Conservation (phyloP, 768 basidiomycete species). For the Hygrophorus russula region DNA sequence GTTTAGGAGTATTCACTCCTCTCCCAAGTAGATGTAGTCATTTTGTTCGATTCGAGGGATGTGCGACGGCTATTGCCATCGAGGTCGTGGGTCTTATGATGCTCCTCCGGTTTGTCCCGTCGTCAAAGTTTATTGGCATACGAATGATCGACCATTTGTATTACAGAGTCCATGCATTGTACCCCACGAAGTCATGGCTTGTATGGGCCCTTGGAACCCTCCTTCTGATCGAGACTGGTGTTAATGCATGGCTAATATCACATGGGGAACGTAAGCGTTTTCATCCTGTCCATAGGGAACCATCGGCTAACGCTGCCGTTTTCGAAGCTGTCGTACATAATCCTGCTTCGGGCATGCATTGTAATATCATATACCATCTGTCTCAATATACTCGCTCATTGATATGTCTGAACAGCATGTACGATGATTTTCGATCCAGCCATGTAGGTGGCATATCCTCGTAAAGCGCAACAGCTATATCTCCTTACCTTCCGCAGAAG, state of each 20-base stretch:
- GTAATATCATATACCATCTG: slow-evolving; percentile 10
- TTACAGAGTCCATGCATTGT: slow-evolving; percentile 23
- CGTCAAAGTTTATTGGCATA: background rate
- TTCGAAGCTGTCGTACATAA: slow-evolving; percentile 30
- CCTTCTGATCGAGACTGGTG: slow-evolving; percentile 29
- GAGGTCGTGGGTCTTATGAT: slow-evolving; percentile 46
- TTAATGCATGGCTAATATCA: slow-evolving; percentile 47
- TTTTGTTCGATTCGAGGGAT: slow-evolving; percentile 41
- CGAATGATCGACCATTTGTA: slow-evolving; percentile 8
- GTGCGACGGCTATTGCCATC: slow-evolving; percentile 43
- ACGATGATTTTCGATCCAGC: slow-evolving; percentile 29
- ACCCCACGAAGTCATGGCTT: slow-evolving; percentile 21
- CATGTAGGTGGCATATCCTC: slow-evolving; percentile 21
- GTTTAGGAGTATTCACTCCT: background rate
- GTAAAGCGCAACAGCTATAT: background rate
- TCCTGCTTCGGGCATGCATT: slow-evolving; percentile 23
- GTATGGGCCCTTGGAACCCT: no score
- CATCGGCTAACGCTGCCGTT: background rate
- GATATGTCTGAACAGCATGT: slow-evolving; percentile 20
- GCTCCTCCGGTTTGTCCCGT: slow-evolving; percentile 35
- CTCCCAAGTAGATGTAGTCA: slow-evolving; percentile 24
- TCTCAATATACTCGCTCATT: background rate
- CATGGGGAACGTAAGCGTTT: slow-evolving; percentile 35
- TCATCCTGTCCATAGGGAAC: background rate
- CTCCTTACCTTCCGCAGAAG: slow-evolving; percentile 20